These are phyloP conservation scores for Morella rubra DNA, from an alignment of 306 rosid species.

Conservation along the genomic window DNA sequence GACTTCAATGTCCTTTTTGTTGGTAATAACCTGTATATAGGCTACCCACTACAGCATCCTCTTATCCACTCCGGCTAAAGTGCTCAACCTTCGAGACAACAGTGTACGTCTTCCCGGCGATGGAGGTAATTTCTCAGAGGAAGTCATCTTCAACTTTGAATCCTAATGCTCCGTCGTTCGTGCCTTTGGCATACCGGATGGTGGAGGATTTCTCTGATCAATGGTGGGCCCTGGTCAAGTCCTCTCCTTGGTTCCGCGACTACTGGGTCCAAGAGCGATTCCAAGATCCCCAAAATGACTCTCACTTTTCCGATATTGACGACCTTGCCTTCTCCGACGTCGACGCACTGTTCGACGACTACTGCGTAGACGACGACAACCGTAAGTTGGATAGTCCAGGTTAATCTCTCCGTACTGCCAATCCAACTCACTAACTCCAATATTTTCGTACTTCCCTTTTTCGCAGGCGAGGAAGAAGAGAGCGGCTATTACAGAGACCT, in stretches of 20 bases:
- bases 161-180: conserved; percentile 89
- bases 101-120: background rate
- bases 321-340: conserved; percentile 38
- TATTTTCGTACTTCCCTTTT: background rate
- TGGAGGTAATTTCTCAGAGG: conserved; percentile 40
- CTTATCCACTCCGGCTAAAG: background rate
- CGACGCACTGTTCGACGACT: conserved; percentile 40
- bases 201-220: conserved; percentile 92
- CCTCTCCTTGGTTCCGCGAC: conserved; percentile 84
- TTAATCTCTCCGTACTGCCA: background rate
- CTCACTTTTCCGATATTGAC: conserved; percentile 30
- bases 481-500: conserved; percentile 36
- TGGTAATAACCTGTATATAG: background rate
- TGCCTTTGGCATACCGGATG: conserved; percentile 64
- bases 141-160: conserved; percentile 48
- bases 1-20: conserved; percentile 1
- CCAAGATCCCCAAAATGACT: conserved; percentile 65
- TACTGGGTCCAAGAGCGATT: conserved; percentile 88
- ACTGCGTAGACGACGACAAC: background rate
- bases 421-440: background rate
- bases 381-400: conserved; percentile 34
- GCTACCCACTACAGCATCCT: background rate
- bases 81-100: background rate
- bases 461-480: conserved; percentile 41
- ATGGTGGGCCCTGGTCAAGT: conserved; percentile 77